Conservation (phyloP, 2,329 filamentous ascomycete genomes). For the Phialocephala sp. region DNA sequence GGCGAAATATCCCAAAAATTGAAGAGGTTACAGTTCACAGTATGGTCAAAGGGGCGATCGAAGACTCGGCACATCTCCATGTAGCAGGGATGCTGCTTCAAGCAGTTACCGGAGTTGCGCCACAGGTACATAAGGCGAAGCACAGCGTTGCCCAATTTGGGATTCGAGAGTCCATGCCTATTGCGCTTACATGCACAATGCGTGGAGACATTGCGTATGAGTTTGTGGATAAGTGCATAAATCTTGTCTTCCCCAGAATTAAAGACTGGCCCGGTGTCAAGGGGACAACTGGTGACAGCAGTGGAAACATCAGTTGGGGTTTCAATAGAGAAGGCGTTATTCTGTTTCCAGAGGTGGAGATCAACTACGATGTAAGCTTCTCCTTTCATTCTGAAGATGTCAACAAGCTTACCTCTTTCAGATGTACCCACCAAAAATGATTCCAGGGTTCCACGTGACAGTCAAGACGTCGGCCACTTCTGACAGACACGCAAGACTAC, state of each 20-base stretch:
- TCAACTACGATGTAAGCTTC: conserved; percentile 86
- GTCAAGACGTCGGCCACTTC: conserved; percentile 42
- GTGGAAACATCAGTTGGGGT: conserved; percentile 87
- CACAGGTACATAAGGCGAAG: conserved; percentile 71
- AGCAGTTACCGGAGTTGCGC: conserved; percentile 80
- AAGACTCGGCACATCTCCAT: conserved; percentile 77
- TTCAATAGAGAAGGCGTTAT: conserved; percentile 76
- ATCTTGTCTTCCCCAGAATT: conserved; percentile 90
- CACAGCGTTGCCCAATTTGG: conserved; percentile 77
- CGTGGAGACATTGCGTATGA: conserved; percentile 83
- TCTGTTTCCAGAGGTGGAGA: conserved; percentile 91
- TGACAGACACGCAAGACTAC: conserved; percentile 38
- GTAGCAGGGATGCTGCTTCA: conserved; percentile 85
- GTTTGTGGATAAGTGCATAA: conserved; percentile 88
- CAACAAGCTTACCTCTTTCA: conserved; percentile 40
- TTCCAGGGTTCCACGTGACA: conserved; percentile 45
- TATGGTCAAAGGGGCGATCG: conserved; percentile 69
- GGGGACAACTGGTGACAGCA: conserved; percentile 75
- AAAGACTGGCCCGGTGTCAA: conserved; percentile 93
- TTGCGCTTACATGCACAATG: conserved; percentile 79
- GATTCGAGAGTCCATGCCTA: conserved; percentile 71
- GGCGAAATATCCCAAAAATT: conserved; percentile 84
- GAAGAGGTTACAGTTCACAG: conserved; percentile 81
- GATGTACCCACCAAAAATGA: conserved; percentile 61
- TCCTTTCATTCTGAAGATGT: background rate